Base-by-base conservation (phyloP, 306 rosid species). In the Cucumis cinereus region DNA sequence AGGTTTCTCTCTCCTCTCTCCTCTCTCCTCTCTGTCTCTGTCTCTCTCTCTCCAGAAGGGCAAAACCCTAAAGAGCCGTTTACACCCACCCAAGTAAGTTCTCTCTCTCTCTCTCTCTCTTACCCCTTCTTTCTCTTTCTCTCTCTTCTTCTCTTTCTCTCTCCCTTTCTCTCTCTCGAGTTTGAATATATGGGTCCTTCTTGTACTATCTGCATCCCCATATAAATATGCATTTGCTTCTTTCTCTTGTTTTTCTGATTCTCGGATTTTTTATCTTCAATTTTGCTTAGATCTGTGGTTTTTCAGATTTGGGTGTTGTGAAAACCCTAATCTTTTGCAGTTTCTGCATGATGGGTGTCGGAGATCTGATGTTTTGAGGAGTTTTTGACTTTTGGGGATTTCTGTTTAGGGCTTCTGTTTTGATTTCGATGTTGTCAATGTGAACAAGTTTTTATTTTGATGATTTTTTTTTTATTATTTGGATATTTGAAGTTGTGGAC, bases 41-140 rank as follows among this genome's bases (percentile, higher is more conserved):
- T 87, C 86, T 82, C 86, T 89, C 97, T 92, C 97, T 88, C 97
- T 89, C 97, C 98, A 85, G 96, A 89, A 89, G 92, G 90, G 90
- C 90, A 87, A 91, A 93, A 93, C 96, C 96, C 97, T 89, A 88
- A 91, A 91, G 98, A 86, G 91, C 91, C 97, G 97, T 91, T 89
- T 91, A 85, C 96, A 93, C 92, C 96, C 89, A 93, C 92, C 92
- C 87, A 88, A 93, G 98, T 91, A 91, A 93, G 98, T 89, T 89
- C 79, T 78, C 89, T 90, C 77, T 59, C 79, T 78, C 89, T 90
- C 77, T 59, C 76, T 84, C 77, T 90, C 86, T 85, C 87, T 81
- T 86, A 52, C 78, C 76, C 82, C 77, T 70, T 55, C 76, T 84
- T 74, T 47, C 77, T 40, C 62, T 62, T 43, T 72, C 57, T 74